Conservation (phyloP, 2,329 filamentous ascomycete species). For the Aotearoamyces nothofagi region DNA sequence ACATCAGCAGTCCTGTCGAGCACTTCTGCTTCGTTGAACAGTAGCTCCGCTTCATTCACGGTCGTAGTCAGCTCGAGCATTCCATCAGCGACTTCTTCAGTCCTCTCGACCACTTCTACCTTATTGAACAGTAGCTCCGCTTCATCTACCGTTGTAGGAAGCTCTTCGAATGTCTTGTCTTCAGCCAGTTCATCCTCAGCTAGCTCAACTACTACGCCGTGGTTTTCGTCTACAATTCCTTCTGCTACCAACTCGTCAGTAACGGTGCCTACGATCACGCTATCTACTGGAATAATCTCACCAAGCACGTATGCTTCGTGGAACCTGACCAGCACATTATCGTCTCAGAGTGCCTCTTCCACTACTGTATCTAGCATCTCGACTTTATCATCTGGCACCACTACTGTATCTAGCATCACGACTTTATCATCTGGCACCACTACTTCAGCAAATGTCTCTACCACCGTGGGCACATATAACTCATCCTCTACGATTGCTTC, state of each 20-base stretch:
- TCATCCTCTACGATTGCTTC: constrained; percentile 1
- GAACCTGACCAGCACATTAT: too few species aligned
- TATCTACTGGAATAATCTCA: neutral
- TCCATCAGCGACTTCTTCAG: neutral
- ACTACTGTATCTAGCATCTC: too few species aligned
- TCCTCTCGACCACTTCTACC: too few species aligned
- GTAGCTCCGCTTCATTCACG: too few species aligned
- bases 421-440: too few species aligned
- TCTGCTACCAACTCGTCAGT: neutral
- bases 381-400: too few species aligned
- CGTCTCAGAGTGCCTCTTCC: too few species aligned
- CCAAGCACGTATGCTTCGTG: too few species aligned
- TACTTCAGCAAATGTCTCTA: neutral
- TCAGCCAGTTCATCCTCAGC: neutral
- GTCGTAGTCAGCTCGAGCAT: neutral
- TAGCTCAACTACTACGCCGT: neutral
- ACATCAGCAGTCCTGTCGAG: neutral
- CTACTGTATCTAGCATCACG: constrained; percentile 2
- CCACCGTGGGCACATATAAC: too few species aligned
- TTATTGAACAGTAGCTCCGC: too few species aligned
- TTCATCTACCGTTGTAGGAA: too few species aligned
- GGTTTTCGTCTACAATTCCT: neutral
- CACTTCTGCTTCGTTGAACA: neutral
- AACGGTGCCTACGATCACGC: neutral
- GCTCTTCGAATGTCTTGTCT: neutral